Base-by-base conservation (phyloP, 1,139 yeast genomes). In the Debaryomyces psychrophilus region DNA sequence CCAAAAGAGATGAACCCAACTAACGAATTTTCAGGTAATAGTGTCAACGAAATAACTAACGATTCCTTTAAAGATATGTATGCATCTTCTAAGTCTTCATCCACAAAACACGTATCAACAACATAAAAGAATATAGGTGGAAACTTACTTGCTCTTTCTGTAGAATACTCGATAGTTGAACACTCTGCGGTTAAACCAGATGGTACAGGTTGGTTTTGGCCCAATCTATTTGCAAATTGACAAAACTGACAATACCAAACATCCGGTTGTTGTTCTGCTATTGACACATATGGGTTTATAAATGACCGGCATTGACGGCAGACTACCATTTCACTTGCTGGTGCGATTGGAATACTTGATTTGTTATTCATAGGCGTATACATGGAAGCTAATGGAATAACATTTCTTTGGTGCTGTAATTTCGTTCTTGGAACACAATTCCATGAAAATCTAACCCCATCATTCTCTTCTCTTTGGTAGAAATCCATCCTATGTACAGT, bases 401-500 rank as follows among this genome's bases (percentile, higher is more conserved):
- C 76, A 44, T 82, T 75, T 41, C 85, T 65, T 25, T 79, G 73
- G 45, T 83, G 82, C 48, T 83, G 87, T 38, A 79, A 71, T 55
- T 77, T 77, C 9, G 85, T 75, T 33, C 81, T 69, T 11, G 93
- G 90, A 45, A 93, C 76, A 42, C 82, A 81, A 65, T 89, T 92
- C 97, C 98, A 93, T 20, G 97, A 81, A 65, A 88, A 81, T 56
- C 98, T 82, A 42, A 90, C 83, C 46, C 98, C 99, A 62, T 92
- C 95, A 48, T 70, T 67, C 63, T 93, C 98, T 68, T 93, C 99
- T 58, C 82, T 79, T 38, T 81, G 80, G 66, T 92, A 98, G 66
- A 90, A 90, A 63, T 85, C 87, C 88, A 53, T 54, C 39, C 41
- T 38, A 18, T 38, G 36, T 33, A 33, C 5, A 33, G 25, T 25